phyloP scores from a whole-genome alignment of 164 flowering plant species.

The Euptelea pleiosperma region DNA sequence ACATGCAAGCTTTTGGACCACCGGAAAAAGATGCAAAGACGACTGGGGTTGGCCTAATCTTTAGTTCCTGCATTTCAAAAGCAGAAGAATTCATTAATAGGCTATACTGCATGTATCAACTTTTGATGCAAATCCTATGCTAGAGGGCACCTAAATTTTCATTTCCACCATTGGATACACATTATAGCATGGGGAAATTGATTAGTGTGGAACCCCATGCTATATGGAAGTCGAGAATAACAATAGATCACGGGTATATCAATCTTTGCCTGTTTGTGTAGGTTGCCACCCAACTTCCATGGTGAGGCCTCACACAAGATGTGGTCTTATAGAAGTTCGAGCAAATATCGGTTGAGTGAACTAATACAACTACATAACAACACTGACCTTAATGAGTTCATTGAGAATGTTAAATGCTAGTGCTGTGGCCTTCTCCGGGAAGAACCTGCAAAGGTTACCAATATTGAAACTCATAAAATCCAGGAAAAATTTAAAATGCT shows the following conservation, averaged over 20 bases:
- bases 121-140: neutral
- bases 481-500: neutral
- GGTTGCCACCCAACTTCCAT: too few relatives aligned
- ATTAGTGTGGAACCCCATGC: neutral
- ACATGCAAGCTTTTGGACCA: slow-evolving; percentile 95
- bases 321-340: neutral
- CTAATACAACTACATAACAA: neutral
- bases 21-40: slow-evolving; percentile 93
- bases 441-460: slow-evolving; percentile 51
- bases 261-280: too few relatives aligned
- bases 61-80: slow-evolving; percentile 60
- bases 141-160: too few relatives aligned
- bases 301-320: too few relatives aligned
- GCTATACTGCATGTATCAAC: neutral
- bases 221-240: too few relatives aligned
- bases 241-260: too few relatives aligned
- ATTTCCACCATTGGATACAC: neutral
- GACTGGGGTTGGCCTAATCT: slow-evolving; percentile 66
- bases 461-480: neutral
- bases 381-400: slow-evolving; percentile 71
- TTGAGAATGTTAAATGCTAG: slow-evolving; percentile 60
- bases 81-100: neutral
- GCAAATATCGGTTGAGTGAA: neutral
- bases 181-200: neutral
- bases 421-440: slow-evolving; percentile 72